A percentile compares a stretch with the other conserved stretches of the same genome.
These are phyloP conservation scores for Ceratocystis eucalypticola DNA, from an alignment of 2,329 filamentous ascomycete genomes.

Conservation along the genomic window DNA sequence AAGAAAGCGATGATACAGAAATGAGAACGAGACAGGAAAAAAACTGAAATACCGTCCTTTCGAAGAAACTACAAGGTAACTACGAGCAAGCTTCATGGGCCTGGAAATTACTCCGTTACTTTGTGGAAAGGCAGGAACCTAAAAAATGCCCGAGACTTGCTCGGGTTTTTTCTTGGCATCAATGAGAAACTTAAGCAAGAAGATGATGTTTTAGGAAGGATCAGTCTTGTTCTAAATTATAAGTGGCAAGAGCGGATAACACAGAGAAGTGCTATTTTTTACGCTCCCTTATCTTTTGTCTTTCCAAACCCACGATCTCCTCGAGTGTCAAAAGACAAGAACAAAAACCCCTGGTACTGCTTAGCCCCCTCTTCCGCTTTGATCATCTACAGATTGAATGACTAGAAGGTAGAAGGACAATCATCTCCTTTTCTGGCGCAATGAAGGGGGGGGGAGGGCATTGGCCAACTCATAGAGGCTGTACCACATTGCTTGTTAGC, in stretches of 20 bases:
- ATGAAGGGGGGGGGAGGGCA: neutral
- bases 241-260: neutral
- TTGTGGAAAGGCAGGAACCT: neutral
- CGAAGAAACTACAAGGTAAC: too few species aligned
- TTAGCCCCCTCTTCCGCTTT: neutral
- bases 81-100: too few species aligned
- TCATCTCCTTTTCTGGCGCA: neutral
- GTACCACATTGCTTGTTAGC: neutral
- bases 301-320: neutral
- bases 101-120: neutral
- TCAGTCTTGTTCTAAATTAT: neutral
- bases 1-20: neutral
- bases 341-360: neutral
- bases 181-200: too few species aligned
- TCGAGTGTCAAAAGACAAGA: neutral
- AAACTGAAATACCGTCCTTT: neutral
- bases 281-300: neutral
- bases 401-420: neutral
- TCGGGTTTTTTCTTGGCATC: too few species aligned
- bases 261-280: neutral
- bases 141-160: too few species aligned
- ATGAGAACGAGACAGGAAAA: neutral
- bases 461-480: neutral
- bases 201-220: neutral
- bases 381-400: neutral